Base-by-base conservation (phyloP, 1,284 basidiomycete genomes). In the Anthracocystis walkeri region DNA sequence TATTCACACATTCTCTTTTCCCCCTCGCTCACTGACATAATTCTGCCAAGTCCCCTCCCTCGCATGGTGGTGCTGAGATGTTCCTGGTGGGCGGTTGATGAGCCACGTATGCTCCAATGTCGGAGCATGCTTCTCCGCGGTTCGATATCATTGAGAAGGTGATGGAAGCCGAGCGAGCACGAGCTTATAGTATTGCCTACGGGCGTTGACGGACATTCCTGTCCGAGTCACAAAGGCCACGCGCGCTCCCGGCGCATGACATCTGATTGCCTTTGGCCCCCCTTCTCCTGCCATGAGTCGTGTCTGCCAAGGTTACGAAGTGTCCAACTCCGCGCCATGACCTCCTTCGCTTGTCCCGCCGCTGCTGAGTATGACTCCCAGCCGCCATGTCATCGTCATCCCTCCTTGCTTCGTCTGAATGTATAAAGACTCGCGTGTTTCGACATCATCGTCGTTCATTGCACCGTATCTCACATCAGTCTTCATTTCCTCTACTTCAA, bases 171-270 rank as follows among this genome's bases (percentile, higher is more conserved):
- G 54, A 56, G 31, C 29, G 40, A 44, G n/a, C n/a, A 21, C 18
- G 12, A 21, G 7, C n/a, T 44, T 27, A 54, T 44, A 42, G 42
- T 46, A 16, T 38, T 16, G 35, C 35, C 35, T 33, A 23, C 45
- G 48, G 48, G 33, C 40, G 21, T 38, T 46, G 12, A 31, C 20
- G 7, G 18, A 33, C 16, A 42, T 41, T 54, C 38, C 27, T 44
- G 27, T 35, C 55, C 55, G 55, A 57, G 55, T 57, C 55, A 57
- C 44, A 29, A 7, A 18, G 27, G n/a, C 10, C 55, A 57, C 44
- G 55, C 44, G 55, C 55, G 55, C 20, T 25, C 35, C 12, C 44
- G 21, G 18, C 35, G 31, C 41, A 38, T 57, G 55, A 57, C 44
- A 48, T 31, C 55, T 35, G 44, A 31, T 57, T 25, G 20, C 25